Evolutionary conservation across 176 grass and related monocot species (phyloP), one percentile per base, ranked within the genome.

Genomic region (Oryza australiensis): DNA sequence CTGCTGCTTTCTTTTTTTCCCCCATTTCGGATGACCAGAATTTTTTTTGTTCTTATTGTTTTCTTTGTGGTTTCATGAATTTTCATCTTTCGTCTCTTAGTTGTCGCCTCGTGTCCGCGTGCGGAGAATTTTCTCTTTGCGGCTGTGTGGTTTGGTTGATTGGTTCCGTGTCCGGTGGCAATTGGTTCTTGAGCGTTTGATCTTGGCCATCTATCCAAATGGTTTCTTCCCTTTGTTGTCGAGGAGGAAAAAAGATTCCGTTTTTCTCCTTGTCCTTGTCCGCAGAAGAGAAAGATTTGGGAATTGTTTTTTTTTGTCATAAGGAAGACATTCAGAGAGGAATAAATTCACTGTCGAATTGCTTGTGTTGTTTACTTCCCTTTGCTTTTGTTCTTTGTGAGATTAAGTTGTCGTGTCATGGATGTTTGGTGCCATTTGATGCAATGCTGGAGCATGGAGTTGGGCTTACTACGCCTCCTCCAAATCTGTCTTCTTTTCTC

Each of bases 81-180:
- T 51, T 29, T 59, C 66, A 49, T 8, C 5, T 63, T 51, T 78
- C 41, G 46, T 30, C 49, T 67, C 84, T 74, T 86, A 83, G 68
- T 62, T 78, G 78, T 85, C 81, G 63, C 76, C 6, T 74, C 18
- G 29, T 55, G 20, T 20, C 85, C 40, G 26, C 27, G 41, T 74
- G 57, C 12, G 46, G 29, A 33, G 64, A 63, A 48, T 83, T 83
- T 11, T 53, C 67, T 48, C 5, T 37, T 72, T 11, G 20, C 22
- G 28, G 59, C 32, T 24, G 60, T 84, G 46, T 37, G 26, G 62
- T 64, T 80, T 62, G 38, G 9, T 40, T 37, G 35, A 37, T 37
- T 37, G 29, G 32, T 81, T 71, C 43, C 10, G 6, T 55, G 33
- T 60, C 53, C 10, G 77, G 41, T 5, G 43, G 41, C 65, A 72